Percentiles rank a stretch among this genome's conserved stretches.
phyloP scores from a whole-genome alignment of 148 eudicot species.

The Fagopyrum tataricum region DNA sequence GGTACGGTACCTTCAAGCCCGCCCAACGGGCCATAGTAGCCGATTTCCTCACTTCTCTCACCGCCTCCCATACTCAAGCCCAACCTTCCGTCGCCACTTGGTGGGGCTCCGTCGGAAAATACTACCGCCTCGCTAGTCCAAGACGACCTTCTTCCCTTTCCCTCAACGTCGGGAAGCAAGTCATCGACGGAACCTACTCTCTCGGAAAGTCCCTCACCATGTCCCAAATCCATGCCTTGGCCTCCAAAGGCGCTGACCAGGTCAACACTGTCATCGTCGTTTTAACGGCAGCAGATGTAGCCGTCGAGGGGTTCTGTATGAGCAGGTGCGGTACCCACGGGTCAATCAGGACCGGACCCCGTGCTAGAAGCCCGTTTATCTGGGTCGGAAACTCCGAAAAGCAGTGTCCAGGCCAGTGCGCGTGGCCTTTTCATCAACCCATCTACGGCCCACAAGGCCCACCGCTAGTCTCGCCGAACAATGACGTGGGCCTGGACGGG shows the following conservation, averaged over 20 bases:
- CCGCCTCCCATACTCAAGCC: neutral
- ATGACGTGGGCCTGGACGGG: conserved; percentile 21
- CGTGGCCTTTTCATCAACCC: conserved; percentile 19
- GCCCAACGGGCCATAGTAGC: conserved; percentile 8
- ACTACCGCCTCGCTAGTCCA: conserved; percentile 3
- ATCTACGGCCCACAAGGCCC: conserved; percentile 20
- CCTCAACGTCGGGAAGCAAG: neutral
- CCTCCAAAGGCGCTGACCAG: neutral
- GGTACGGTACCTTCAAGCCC: conserved; percentile 13
- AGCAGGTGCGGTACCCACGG: conserved; percentile 17
- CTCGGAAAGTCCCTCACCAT: neutral
- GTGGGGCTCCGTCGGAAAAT: conserved; percentile 9
- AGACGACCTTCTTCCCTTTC: neutral
- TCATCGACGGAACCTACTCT: neutral
- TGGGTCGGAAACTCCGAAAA: conserved; percentile 26
- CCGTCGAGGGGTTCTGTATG: conserved; percentile 2
- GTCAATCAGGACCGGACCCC: neutral
- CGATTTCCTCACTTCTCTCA: conserved; percentile 5
- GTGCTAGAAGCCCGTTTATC: conserved; percentile 6
- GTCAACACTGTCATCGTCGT: neutral
- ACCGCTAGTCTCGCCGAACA: conserved; percentile 17
- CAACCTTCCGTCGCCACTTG: conserved; percentile 12
- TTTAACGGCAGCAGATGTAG: conserved; percentile 6
- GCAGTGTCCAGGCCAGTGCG: conserved; percentile 20
- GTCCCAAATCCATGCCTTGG: neutral